Evolutionary conservation across 2,329 filamentous ascomycete species (phyloP), one percentile per base, ranked within the genome.

Genomic region (Colletotrichum sp.): DNA sequence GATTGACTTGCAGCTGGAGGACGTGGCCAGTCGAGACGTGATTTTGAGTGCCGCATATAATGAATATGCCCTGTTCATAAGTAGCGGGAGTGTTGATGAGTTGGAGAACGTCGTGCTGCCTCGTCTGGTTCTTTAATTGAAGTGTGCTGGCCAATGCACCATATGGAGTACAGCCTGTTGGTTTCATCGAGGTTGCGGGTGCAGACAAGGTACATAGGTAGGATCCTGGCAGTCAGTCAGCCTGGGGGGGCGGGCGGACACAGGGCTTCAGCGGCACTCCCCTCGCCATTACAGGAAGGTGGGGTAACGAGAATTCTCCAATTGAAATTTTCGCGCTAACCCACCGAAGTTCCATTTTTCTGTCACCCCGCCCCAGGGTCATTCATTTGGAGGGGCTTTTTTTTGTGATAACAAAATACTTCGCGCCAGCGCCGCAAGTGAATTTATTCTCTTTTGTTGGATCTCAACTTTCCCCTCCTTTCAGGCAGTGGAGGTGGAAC

Each of bases 11-110:
- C 72, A 13, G 26, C 44, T 57, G 39, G 28, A 59, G 16, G 64
- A 62, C 26, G 64, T 64, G 8, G 62, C 63, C n/a, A 62, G 62
- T 30, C 66, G 59, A 30, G 76, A 77, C 55, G 73, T 73, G 28
- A 63, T 72, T 36, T 49, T 73, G 30, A 72, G 64, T 24, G 76
- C 73, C 30, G 76, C 76, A 9, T 77, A 76, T 32, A 77, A 77
- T 12, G 68, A 76, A 66, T 78, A 82, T 12, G 75, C 78, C 8
- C 80, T 85, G 34, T 80, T 83, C 21, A 65, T 82, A 5, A 81
- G 81, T 3, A 87, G 76, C 59, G 68, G 73, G 5, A 73, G 59
- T 26, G 64, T 28, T 6, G 64, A 73, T 6, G 73, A 76, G 30
- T 34, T 76, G 59, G 73, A 76, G 34, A 26, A 52, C 34, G 67